Evolutionary conservation across 805 yeast species (phyloP).

Genomic region (Lachancea quebecensis): DNA sequence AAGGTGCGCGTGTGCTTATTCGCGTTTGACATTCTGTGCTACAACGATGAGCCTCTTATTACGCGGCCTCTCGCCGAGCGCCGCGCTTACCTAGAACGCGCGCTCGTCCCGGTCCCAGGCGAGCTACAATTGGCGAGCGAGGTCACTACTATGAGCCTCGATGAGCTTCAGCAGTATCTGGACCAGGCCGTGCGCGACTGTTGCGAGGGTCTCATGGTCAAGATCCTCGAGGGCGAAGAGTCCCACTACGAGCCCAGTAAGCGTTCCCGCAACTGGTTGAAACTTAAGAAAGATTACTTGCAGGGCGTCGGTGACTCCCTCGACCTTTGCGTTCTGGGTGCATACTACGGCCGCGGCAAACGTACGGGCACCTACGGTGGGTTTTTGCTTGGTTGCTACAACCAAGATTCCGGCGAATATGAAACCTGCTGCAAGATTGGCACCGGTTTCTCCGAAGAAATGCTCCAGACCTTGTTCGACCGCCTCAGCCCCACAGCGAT

Average conservation of each 20-base stretch:
- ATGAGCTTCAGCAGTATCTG: slow-evolving; percentile 72
- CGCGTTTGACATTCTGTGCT: slow-evolving; percentile 79
- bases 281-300: slow-evolving; percentile 88
- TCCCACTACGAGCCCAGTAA: slow-evolving; percentile 90
- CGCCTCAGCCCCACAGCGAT: slow-evolving; percentile 63
- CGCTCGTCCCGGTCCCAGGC: slow-evolving; percentile 59
- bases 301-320: slow-evolving; percentile 95
- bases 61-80: slow-evolving; percentile 63
- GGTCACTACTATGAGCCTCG: slow-evolving; percentile 60
- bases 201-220: slow-evolving; percentile 96
- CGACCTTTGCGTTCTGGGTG: slow-evolving; percentile 90
- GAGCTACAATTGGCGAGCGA: slow-evolving; percentile 75
- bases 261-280: slow-evolving; percentile 91
- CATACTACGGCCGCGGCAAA: slow-evolving; percentile 88
- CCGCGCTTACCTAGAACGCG: slow-evolving; percentile 49
- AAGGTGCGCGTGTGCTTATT: slow-evolving; percentile 88
- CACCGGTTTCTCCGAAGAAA: slow-evolving; percentile 90
- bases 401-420: slow-evolving; percentile 83
- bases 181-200: slow-evolving; percentile 84
- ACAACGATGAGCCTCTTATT: slow-evolving; percentile 66
- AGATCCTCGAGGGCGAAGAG: slow-evolving; percentile 73
- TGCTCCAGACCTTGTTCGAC: slow-evolving; percentile 52
- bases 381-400: slow-evolving; percentile 82
- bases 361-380: slow-evolving; percentile 96
- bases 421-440: slow-evolving; percentile 97